These are phyloP conservation scores for Mycena polygramma DNA, from an alignment of 768 basidiomycete genomes.

Conservation along the genomic window DNA sequence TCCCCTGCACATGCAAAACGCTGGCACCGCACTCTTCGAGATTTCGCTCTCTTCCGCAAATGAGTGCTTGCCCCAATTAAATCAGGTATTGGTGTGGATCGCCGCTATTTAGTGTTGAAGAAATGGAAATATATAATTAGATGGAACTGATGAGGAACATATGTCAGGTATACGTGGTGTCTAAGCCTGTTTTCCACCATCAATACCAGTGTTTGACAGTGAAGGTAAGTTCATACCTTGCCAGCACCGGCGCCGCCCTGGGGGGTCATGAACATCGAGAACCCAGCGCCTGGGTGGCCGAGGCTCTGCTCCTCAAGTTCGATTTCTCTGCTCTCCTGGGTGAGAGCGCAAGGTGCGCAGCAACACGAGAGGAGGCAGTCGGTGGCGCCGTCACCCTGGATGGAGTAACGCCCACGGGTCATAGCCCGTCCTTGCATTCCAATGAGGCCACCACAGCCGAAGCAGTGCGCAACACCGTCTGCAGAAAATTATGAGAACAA, in stretches of 20 bases:
- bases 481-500: background rate
- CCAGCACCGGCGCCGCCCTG: constrained; percentile 15
- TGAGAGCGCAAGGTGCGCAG: constrained; percentile 56
- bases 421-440: constrained; percentile 33
- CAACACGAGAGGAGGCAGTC: constrained; percentile 51
- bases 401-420: constrained; percentile 48
- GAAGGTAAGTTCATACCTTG: constrained; percentile 8
- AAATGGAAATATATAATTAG: constrained; percentile 9
- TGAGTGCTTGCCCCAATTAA: background rate
- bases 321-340: constrained; percentile 56
- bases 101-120: background rate
- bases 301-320: constrained; percentile 53
- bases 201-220: too few relatives aligned
- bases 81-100: constrained; percentile 18
- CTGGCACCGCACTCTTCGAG: constrained; percentile 25
- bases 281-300: constrained; percentile 36
- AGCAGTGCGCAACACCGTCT: constrained; percentile 36
- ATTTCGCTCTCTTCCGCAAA: constrained; percentile 15
- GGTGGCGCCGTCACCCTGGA: constrained; percentile 47
- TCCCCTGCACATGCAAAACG: constrained; percentile 9
- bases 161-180: background rate
- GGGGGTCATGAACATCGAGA: constrained; percentile 36
- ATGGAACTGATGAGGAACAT: background rate
- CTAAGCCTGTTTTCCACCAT: too few relatives aligned
- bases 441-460: constrained; percentile 35